Evolutionary conservation across 768 basidiomycete genomes (phyloP), one percentile per base, ranked within the genome.

Genomic region (Mycena maculata): DNA sequence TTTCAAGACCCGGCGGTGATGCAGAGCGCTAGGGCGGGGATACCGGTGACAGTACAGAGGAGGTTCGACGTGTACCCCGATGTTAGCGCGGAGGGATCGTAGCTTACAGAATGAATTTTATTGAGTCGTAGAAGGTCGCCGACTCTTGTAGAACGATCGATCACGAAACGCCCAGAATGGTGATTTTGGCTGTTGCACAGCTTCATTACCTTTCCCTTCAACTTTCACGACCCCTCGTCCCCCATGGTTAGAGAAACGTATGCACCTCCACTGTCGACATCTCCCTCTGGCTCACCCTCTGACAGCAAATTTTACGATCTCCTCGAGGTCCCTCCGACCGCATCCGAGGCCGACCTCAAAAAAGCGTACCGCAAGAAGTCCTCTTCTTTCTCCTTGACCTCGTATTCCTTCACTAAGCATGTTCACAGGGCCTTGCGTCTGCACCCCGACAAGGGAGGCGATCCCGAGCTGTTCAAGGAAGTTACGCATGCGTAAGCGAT

Each of bases 401-500:
- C 68, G 11, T 65, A n/a, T 12, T 65, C 31, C 69, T 60, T 47
- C 44, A 9, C 61, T 23, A 53, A 39, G 55, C 25, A 56, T 71
- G 59, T 59, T 44, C 64, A 2, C 50, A 96, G 94, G 79, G 94
- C 94, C 12, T 79, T 96, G 55, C 88, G 92, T 63, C 80, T 95
- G 70, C 94, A 96, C 77, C 94, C 94, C 23, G 94, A 96, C 86
- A 96, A 96, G 81, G 95, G 96, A 50, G 96, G 96, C 63, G 96
- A 98, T 74, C 95, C 95, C 27, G 97, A 99, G 79, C 79, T 93
- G 59, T 99, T 99, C 90, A 98, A 99, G 77, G 95, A 98, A 77
- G 92, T 99, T 39, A 96, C 94, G 12, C 94, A 95, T 83, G 94
- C 94, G 92, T 95, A 85, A 68, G 94, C 86, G n/a, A 25, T 63